Conservation (phyloP, 768 basidiomycete species). For the Leccinellum rugosiceps region DNA sequence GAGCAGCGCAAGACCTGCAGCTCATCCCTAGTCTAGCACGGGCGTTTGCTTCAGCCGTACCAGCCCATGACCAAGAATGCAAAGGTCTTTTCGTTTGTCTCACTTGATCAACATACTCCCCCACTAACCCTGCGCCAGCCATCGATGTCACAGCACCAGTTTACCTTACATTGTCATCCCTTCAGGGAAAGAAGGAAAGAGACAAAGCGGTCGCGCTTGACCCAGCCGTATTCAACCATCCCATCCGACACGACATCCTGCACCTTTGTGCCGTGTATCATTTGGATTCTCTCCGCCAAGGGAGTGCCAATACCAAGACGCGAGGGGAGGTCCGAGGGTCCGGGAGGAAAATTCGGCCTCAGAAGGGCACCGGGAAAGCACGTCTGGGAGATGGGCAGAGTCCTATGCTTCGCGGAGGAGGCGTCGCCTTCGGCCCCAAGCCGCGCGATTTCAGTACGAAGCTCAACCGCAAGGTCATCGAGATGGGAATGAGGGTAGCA, state of each 20-base stretch:
- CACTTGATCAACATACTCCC: background rate
- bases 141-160: slow-evolving; percentile 45
- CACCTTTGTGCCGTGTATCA: slow-evolving; percentile 90
- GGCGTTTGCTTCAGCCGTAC: slow-evolving; percentile 10
- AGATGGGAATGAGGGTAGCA: slow-evolving; percentile 91
- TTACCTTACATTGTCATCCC: slow-evolving; percentile 58
- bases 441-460: slow-evolving; percentile 91
- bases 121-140: slow-evolving; percentile 28
- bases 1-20: background rate
- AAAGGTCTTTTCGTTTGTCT: slow-evolving; percentile 16
- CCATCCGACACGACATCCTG: slow-evolving; percentile 87
- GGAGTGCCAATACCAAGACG: slow-evolving; percentile 88
- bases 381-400: slow-evolving; percentile 87
- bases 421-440: slow-evolving; percentile 87
- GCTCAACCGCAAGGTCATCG: slow-evolving; percentile 87
- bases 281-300: slow-evolving; percentile 86
- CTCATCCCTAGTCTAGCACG: slow-evolving; percentile 3
- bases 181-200: slow-evolving; percentile 42
- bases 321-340: slow-evolving; percentile 89
- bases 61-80: slow-evolving; percentile 3
- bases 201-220: slow-evolving; percentile 61
- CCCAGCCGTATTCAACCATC: slow-evolving; percentile 82
- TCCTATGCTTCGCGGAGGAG: slow-evolving; percentile 88
- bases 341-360: slow-evolving; percentile 82
- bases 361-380: slow-evolving; percentile 90